Conservation (phyloP, 805 yeast genomes). For the Ogataea populi-albae region DNA sequence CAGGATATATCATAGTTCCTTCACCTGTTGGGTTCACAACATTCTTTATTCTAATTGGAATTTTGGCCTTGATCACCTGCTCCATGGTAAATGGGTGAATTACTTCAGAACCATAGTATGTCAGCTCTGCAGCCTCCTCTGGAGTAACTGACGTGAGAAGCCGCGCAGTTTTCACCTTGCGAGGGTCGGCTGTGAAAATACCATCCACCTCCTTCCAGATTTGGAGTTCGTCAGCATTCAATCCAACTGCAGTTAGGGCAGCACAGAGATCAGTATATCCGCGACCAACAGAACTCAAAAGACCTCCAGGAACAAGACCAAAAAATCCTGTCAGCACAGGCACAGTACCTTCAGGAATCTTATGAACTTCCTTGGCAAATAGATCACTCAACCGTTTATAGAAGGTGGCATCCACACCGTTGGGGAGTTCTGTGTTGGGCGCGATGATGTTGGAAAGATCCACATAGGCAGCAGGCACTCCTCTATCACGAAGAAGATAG, state of each 20-base stretch:
- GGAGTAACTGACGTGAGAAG: slow-evolving; percentile 88
- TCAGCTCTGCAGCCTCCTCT: slow-evolving; percentile 97
- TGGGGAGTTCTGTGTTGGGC: slow-evolving; percentile 47
- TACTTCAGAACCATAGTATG: slow-evolving; percentile 96
- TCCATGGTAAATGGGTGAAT: slow-evolving; percentile 99
- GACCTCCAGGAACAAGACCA: slow-evolving; percentile 94
- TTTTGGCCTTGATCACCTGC: slow-evolving; percentile 92
- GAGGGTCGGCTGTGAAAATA: slow-evolving; percentile 96
- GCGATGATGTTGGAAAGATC: slow-evolving; percentile 77
- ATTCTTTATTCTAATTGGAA: slow-evolving; percentile 95
- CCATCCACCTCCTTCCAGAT: slow-evolving; percentile 99
- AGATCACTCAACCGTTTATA: slow-evolving; percentile 53
- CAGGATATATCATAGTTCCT: slow-evolving; percentile 95
- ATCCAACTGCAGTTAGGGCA: slow-evolving; percentile 91
- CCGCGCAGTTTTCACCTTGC: slow-evolving; percentile 89
- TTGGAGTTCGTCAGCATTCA: slow-evolving; percentile 89
- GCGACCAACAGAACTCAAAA: slow-evolving; percentile 89
- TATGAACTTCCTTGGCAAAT: slow-evolving; percentile 48
- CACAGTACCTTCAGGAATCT: slow-evolving; percentile 42
- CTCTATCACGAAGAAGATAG: slow-evolving; percentile 76
- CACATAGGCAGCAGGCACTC: slow-evolving; percentile 72
- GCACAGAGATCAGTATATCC: slow-evolving; percentile 99
- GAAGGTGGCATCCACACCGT: slow-evolving; percentile 65
- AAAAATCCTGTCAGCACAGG: slow-evolving; percentile 97
- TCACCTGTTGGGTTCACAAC: slow-evolving; percentile 91